Conservation (phyloP, 2,329 filamentous ascomycete genomes). For the Phoma sp. region DNA sequence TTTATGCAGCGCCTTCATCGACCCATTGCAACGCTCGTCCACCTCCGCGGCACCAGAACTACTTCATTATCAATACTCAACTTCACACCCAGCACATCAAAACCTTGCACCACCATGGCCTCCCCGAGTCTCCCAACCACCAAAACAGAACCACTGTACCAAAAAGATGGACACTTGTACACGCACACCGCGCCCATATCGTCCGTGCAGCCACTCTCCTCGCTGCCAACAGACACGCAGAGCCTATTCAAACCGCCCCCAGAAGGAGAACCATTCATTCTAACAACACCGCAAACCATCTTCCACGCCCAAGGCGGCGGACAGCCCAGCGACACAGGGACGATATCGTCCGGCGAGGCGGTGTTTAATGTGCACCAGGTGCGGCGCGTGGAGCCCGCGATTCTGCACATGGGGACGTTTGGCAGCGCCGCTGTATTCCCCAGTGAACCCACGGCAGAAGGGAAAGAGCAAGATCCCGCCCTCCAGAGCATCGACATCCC, state of each 20-base stretch:
- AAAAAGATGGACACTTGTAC: slow-evolving; percentile 51
- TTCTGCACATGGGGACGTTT: slow-evolving; percentile 67
- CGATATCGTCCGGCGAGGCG: slow-evolving; percentile 59
- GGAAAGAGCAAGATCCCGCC: not conserved
- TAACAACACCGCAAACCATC: slow-evolving; percentile 70
- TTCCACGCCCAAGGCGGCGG: slow-evolving; percentile 79
- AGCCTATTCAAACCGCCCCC: slow-evolving; percentile 64
- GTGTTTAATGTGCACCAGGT: slow-evolving; percentile 65
- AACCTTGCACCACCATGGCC: not conserved
- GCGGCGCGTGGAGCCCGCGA: slow-evolving; percentile 61
- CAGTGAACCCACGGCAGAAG: not conserved
- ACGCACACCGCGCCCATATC: slow-evolving; percentile 54
- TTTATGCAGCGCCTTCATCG: not conserved
- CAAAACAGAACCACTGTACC: slow-evolving; percentile 46
- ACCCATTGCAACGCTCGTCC: not conserved
- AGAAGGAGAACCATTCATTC: slow-evolving; percentile 57
- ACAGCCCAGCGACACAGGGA: slow-evolving; percentile 72
- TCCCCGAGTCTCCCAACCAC: not conserved
- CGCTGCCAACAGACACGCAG: slow-evolving; percentile 59
- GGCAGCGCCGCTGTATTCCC: not conserved
- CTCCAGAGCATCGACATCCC: slow-evolving; percentile 65
- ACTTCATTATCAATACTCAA: not conserved
- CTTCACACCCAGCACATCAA: not conserved
- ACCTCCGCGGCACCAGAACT: not conserved
- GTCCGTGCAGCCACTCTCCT: slow-evolving; percentile 57